A percentile compares a stretch with the other conserved stretches of the same genome.
These are phyloP conservation scores for Mimosa pudica DNA, from an alignment of 306 rosid species.

Conservation along the genomic window DNA sequence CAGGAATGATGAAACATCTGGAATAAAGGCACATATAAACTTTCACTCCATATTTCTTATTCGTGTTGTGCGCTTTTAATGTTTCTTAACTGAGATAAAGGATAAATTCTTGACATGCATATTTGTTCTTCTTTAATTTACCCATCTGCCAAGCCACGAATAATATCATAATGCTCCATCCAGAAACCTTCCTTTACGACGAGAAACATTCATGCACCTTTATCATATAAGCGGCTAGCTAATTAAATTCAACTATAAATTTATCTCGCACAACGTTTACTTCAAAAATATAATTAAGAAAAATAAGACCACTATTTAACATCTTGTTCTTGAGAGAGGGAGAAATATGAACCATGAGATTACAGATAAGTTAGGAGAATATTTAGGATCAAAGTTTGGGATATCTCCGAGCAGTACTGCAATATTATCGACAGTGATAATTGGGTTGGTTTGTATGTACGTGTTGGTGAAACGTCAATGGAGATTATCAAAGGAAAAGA, in stretches of 20 bases:
- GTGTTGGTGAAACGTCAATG: constrained; percentile 4
- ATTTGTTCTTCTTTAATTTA: neutral
- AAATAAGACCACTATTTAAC: neutral
- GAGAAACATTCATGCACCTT: neutral
- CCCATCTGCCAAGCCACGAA: neutral
- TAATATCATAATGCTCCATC: neutral
- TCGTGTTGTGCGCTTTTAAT: neutral
- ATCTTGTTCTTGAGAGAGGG: neutral
- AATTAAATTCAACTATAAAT: neutral
- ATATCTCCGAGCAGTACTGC: constrained; percentile 19
- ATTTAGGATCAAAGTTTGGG: constrained; percentile 17
- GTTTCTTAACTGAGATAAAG: neutral
- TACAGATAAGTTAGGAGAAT: neutral
- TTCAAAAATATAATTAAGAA: neutral
- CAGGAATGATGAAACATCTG: neutral
- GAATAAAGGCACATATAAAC: neutral
- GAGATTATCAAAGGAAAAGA: neutral
- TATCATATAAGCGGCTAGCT: no score
- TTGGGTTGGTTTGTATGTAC: constrained; percentile 29
- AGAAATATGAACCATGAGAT: neutral
- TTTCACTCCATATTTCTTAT: neutral
- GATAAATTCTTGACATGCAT: neutral
- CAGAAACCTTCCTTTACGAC: no score
- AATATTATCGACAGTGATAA: neutral
- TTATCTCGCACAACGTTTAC: neutral